These are phyloP conservation scores for Aphanomyces cochlioides DNA, from an alignment of 352 stramenopile genomes.

Conservation along the genomic window DNA sequence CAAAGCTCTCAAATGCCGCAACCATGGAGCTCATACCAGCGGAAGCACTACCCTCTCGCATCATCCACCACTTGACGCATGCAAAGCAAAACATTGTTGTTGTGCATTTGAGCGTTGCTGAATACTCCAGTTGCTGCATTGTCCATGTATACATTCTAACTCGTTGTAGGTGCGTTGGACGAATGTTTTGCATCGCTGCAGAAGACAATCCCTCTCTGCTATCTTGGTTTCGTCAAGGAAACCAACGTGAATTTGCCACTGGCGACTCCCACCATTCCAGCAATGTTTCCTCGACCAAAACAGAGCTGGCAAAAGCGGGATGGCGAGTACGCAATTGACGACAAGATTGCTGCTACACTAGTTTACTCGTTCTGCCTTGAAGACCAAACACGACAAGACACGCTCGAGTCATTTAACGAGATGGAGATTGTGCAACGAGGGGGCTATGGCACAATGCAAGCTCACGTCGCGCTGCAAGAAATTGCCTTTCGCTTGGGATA, in stretches of 20 bases:
- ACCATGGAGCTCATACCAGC: not conserved
- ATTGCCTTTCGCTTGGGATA: slow-evolving; percentile 23
- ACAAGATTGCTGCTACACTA: not conserved
- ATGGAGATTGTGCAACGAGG: slow-evolving; percentile 2
- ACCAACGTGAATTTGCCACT: not conserved
- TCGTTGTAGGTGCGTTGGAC: not conserved
- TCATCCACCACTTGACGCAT: not conserved
- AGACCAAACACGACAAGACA: slow-evolving; percentile 12
- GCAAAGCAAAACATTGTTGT: slow-evolving; percentile 1
- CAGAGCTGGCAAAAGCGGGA: slow-evolving; percentile 25
- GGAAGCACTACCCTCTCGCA: not conserved
- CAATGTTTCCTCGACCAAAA: slow-evolving; percentile 14
- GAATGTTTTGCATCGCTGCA: not conserved
- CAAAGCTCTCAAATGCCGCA: not conserved
- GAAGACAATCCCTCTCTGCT: not conserved
- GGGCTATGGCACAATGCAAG: slow-evolving; percentile 23
- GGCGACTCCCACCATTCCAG: not conserved
- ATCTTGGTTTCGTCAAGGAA: slow-evolving; percentile 19
- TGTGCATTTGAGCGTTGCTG: not conserved
- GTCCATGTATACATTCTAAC: not conserved
- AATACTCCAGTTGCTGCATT: not conserved
- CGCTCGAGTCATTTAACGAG: slow-evolving; percentile 8
- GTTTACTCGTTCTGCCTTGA: slow-evolving; percentile 12
- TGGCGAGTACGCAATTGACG: not conserved
- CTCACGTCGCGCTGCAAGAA: slow-evolving; percentile 1